Base-by-base conservation (phyloP, 2,329 filamentous ascomycete genomes). In the Cladobotryum protrusum region DNA sequence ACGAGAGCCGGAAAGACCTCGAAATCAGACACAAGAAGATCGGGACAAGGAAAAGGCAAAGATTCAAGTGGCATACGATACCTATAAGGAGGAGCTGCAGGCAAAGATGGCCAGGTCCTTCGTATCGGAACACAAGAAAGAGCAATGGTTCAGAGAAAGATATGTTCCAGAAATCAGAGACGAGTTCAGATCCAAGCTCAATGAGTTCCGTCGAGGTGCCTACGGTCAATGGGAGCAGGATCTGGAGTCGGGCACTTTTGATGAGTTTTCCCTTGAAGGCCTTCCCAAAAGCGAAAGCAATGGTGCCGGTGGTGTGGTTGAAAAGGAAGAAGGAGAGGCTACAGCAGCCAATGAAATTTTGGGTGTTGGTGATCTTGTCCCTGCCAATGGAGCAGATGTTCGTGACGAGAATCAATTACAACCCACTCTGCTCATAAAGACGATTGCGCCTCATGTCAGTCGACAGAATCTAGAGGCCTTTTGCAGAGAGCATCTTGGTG, bases 81-180 rank as follows among this genome's bases (percentile, higher is more conserved):
- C 72, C 1, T 86, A 86, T 63, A 85, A 85, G 58, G 82, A 86
- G 61, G 82, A 85, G 34, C 70, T 86, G 2, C 82, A 86, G 60
- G 81, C 78, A 4, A 85, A 83, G 65, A 92, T 96, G 86, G 91
- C 93, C 1, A 84, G 90, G 56, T 76, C 81, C 1, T 99, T 99
- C 65, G 93, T 99, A 39, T 82, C 86, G 45, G 86, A 90, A 59
- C 93, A 99, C 70, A 96, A 95, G 66, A 83, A 84, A 40, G 93
- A 99, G 67, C 92, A 99, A 65, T 99, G 93, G 93, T 99, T 99
- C 72, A 89, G 86, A 59, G 93, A 99, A 69, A 85, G 89, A 64
- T 99, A 99, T 61, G 85, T 95, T 29, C 81, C 89, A 1, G 89
- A 93, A 58, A 82, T 92, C 48, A 79, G 88, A 47, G 85, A 91